phyloP scores from a whole-genome alignment of 441 rosid species.

The Metrosideros polymorpha region DNA sequence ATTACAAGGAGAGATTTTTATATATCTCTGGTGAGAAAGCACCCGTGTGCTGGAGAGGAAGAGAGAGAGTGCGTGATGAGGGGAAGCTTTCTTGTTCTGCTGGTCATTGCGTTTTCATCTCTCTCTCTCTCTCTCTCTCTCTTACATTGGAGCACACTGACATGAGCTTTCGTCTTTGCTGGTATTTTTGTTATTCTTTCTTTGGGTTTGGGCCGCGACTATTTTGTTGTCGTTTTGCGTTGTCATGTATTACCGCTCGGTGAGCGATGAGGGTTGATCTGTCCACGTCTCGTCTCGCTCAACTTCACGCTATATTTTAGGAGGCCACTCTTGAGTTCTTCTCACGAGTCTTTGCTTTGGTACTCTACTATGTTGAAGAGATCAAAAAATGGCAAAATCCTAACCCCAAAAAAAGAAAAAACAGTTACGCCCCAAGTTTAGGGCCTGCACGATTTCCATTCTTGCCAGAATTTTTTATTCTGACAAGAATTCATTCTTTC shows the following conservation, averaged over 20 bases:
- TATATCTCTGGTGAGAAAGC: not conserved
- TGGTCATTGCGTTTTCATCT: not conserved
- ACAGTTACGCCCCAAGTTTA: no score
- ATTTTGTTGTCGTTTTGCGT: not conserved
- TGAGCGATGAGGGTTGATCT: not conserved
- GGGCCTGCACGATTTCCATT: no score
- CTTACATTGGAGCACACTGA: not conserved
- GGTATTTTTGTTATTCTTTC: not conserved
- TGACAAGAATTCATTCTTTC: no score
- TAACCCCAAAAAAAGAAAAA: no score
- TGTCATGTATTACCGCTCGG: not conserved
- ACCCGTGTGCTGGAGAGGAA: not conserved
- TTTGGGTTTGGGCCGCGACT: not conserved
- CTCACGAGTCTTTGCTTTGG: not conserved
- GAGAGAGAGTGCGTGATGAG: not conserved
- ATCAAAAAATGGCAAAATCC: not conserved
- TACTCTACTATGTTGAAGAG: not conserved
- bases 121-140: not conserved
- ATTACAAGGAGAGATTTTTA: not conserved
- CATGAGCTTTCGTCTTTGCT: not conserved
- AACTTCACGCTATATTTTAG: not conserved
- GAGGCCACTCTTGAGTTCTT: not conserved
- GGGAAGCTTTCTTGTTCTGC: not conserved
- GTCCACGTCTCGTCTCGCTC: not conserved
- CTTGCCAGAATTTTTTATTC: no score